Evolutionary conservation across 345 rosid species (phyloP).

Genomic region (Salix udensis): DNA sequence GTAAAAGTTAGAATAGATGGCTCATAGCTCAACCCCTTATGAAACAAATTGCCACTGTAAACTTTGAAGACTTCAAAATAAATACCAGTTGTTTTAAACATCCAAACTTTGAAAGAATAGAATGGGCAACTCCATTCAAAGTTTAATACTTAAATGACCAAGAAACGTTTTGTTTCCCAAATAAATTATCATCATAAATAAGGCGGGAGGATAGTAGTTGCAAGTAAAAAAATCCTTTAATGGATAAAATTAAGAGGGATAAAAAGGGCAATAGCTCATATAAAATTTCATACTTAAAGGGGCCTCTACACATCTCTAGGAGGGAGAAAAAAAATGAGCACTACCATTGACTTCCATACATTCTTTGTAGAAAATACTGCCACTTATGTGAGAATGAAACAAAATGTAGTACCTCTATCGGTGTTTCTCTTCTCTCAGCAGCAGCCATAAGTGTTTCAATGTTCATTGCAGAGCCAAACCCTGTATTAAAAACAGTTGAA

Average conservation of each 20-base stretch:
- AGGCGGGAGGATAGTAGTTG: not conserved
- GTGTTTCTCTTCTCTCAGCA: slow-evolving; percentile 86
- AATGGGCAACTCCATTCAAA: not conserved
- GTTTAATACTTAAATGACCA: not conserved
- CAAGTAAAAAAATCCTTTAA: not conserved
- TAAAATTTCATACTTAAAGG: not conserved
- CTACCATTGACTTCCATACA: not conserved
- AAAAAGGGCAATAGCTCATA: not conserved
- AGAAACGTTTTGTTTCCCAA: not conserved
- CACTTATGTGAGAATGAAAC: not conserved
- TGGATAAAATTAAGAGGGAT: not conserved
- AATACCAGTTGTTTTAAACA: not conserved
- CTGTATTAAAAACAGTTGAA: slow-evolving; percentile 32
- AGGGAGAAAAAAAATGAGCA: not conserved
- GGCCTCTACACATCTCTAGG: not conserved
- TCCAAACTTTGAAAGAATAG: not conserved
- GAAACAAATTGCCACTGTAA: not conserved
- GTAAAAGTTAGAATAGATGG: not conserved
- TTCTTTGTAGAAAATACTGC: not conserved
- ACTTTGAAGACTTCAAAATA: not conserved
- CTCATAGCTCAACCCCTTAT: not conserved
- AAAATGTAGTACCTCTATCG: slow-evolving; percentile 59
- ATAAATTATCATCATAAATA: not conserved
- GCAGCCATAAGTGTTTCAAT: slow-evolving; percentile 96
- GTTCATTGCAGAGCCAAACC: slow-evolving; percentile 95